Evolutionary conservation across 352 stramenopile species (phyloP), one percentile per base, ranked within the genome.

Genomic region (Phytophthora hybrid): DNA sequence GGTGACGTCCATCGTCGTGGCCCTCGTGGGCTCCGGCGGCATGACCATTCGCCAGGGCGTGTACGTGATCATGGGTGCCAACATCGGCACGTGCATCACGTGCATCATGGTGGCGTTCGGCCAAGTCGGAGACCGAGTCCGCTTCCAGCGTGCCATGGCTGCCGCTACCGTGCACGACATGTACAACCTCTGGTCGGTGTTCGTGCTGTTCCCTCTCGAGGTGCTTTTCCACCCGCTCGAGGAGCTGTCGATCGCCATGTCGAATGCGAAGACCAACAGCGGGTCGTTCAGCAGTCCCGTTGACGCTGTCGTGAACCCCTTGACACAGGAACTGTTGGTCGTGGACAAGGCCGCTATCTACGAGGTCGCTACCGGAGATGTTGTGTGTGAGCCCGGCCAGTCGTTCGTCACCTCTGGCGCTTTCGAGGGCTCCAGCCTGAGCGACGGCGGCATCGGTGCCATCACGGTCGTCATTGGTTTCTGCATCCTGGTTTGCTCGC

Each of bases 31-130:
- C 51, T 80, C 90, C 4, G 78, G 78, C 7, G 81, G 83, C 16
- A 83, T 98, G 66, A 83, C 83, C 13, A 92, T 97, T 53, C 80
- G 90, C 4, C 80, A 92, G 64, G 93, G 79, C 19, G 95, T 98
- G 64, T 97, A 91, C 62, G 92, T 98, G 68, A 84, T 98, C 66
- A 97, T 98, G 89, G 93, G 93, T n/a, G 91, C 93, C 51, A 98
- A 98, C 78, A 91, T 94, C 59, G 94, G 93, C 53, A 96, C 89
- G 4, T 92, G 88, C 46, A 90, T 98, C 31, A 97, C 91, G 44
- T 97, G 92, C 66, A 97, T 93, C 55, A 97, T 98, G 75, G 91
- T 98, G 39, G 86, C 92, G 19, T 94, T 97, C 68, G 92, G 86
- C 29, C 91, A 97, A 47, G 90, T 98, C 58, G 83, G 80, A 62